Percentiles rank a stretch among this genome's conserved stretches.
Conservation (phyloP, 1,139 yeast genomes). For the Geotrichum citri-aurantii region DNA sequence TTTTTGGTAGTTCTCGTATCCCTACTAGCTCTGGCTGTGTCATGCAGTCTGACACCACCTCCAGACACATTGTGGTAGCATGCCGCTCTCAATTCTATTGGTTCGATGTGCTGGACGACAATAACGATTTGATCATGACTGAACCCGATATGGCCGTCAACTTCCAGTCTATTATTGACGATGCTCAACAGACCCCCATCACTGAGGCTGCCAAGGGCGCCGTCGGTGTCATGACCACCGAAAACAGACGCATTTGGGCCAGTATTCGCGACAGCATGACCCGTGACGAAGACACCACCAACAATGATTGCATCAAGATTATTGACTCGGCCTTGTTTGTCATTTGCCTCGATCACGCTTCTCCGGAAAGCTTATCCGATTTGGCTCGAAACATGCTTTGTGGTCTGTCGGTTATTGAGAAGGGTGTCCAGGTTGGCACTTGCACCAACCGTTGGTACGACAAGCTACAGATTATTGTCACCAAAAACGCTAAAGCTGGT, state of each 20-base stretch:
- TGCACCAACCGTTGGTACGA: constrained; percentile 96
- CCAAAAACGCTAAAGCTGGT: constrained; percentile 91
- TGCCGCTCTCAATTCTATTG: constrained; percentile 87
- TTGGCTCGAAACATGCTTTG: constrained; percentile 80
- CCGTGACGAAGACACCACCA: constrained; percentile 32
- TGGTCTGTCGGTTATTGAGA: constrained; percentile 70
- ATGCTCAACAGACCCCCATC: constrained; percentile 55
- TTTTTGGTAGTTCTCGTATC: constrained; percentile 81
- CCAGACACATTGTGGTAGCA: constrained; percentile 78
- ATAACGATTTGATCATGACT: constrained; percentile 60
- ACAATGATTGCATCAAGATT: constrained; percentile 64
- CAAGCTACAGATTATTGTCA: constrained; percentile 79
- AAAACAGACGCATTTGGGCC: constrained; percentile 83
- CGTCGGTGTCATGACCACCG: constrained; percentile 85
- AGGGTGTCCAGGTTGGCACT: constrained; percentile 88
- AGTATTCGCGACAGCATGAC: constrained; percentile 50
- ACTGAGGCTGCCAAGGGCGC: constrained; percentile 73
- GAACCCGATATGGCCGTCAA: constrained; percentile 73
- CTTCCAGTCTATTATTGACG: constrained; percentile 68
- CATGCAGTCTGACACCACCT: constrained; percentile 70
- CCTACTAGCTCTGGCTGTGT: constrained; percentile 78
- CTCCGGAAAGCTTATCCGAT: constrained; percentile 59
- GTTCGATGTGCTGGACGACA: constrained; percentile 80
- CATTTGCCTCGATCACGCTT: constrained; percentile 74
- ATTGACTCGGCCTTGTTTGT: constrained; percentile 78